Evolutionary conservation across 163 green algal species (phyloP), one percentile per base, ranked within the genome.

Genomic region (Coccomyxa subellipsoidea): DNA sequence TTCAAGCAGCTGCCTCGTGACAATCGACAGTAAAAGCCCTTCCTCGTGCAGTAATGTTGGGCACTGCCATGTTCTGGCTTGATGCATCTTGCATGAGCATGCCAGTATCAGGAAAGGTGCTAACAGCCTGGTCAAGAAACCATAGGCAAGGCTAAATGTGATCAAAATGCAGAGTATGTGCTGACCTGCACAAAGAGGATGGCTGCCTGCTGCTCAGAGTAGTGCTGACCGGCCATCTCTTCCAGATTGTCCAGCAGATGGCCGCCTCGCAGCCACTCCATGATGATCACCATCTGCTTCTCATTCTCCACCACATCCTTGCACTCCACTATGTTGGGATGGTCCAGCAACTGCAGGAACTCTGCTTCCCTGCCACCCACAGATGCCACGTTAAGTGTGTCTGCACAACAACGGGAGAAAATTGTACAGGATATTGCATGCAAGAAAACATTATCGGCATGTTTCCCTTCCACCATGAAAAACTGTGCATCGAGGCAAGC

Each of bases 231-330:
- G 12, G 83, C 86, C 80, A 96, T 81, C 34, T 83, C 47, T 37
- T 93, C 87, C 71, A 96, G 82, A 40, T 90, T 85, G 59, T 93
- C 85, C 34, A 95, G 83, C 69, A 96, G 80, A 54, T 90, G 86
- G 39, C 92, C 91, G 12, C 92, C 92, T 2, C 84, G 83, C 37
- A 96, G 87, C 66, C 85, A 93, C 84, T 95, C 92, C 38, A 96
- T 83, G 9, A 95, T 86, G 75, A 96, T 83, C 9, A 94, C 90
- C 79, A 89, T 84, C 78, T 92, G 85, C 15, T 83, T 84, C 4
- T 79, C 79, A n/a, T 89, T 88, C 54, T 91, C 84, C 27, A 94
- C 71, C 27, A 95, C 90, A 35, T 93, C 86, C 18, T 79, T 53
- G 69, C 88, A 94, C 34, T 88, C 78, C 47, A 96, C 86, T 34